phyloP scores from a whole-genome alignment of 768 basidiomycete genomes.

The Xerocomellus chrysenteron region DNA sequence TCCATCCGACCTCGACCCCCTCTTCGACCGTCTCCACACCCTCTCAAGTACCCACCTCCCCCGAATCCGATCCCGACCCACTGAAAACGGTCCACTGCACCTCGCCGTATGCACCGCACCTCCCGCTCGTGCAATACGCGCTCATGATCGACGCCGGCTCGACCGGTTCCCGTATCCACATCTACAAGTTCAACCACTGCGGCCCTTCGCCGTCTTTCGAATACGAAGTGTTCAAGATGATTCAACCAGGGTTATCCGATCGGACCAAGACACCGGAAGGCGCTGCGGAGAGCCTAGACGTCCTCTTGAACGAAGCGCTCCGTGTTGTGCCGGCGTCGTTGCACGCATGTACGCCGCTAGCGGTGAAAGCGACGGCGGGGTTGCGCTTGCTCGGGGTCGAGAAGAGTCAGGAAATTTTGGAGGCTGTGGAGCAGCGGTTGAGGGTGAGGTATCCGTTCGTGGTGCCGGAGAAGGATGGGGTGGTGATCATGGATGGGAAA shows the following conservation, averaged over 20 bases:
- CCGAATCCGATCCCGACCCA: slow-evolving; percentile 73
- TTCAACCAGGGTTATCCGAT: slow-evolving; percentile 73
- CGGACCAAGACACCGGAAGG: slow-evolving; percentile 57
- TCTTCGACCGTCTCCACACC: slow-evolving; percentile 1
- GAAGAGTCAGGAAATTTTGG: slow-evolving; percentile 69
- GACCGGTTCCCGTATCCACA: slow-evolving; percentile 94
- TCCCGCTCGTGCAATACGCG: slow-evolving; percentile 82
- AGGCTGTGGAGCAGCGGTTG: slow-evolving; percentile 65
- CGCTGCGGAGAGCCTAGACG: slow-evolving; percentile 79
- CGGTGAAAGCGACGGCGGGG: slow-evolving; percentile 93
- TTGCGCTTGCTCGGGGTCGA: slow-evolving; percentile 65
- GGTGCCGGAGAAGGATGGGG: slow-evolving; percentile 58
- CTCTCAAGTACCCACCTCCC: slow-evolving; percentile 46
- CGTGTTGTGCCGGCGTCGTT: slow-evolving; percentile 69
- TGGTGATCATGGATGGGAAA: slow-evolving; percentile 90
- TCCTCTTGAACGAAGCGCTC: slow-evolving; percentile 77
- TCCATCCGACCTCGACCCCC: neutral
- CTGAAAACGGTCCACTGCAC: slow-evolving; percentile 72
- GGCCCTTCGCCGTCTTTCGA: slow-evolving; percentile 73
- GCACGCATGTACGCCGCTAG: slow-evolving; percentile 73
- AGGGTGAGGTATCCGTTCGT: slow-evolving; percentile 65
- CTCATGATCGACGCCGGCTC: slow-evolving; percentile 99
- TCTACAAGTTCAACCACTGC: slow-evolving; percentile 98
- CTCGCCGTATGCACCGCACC: slow-evolving; percentile 44
- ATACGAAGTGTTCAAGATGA: slow-evolving; percentile 89